Percentiles rank a stretch among this genome's conserved stretches.
These are phyloP conservation scores for Aaosphaeria pasadenensis DNA, from an alignment of 2,329 filamentous ascomycete species.

Conservation along the genomic window DNA sequence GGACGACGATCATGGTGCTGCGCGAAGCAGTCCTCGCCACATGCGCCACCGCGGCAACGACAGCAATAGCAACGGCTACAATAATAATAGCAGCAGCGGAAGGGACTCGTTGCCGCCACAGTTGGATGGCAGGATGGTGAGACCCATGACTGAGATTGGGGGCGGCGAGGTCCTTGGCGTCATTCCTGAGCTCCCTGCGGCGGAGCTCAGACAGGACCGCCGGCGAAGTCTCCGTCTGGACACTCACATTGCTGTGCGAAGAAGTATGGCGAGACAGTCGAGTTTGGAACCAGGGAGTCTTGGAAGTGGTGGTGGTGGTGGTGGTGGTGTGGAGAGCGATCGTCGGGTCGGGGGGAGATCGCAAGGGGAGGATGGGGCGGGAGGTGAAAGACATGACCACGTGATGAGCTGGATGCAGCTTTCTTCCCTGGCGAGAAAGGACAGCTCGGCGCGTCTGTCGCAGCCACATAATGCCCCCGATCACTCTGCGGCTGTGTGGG, in stretches of 20 bases:
- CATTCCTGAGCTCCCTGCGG: slow-evolving; percentile 15
- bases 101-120: slow-evolving; percentile 2
- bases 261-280: too few species aligned
- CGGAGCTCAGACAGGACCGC: neutral
- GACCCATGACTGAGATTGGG: slow-evolving; percentile 12
- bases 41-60: too few species aligned
- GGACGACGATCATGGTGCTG: too few species aligned
- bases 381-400: slow-evolving; percentile 5
- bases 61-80: too few species aligned
- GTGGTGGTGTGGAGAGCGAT: too few species aligned
- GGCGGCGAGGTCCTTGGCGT: slow-evolving; percentile 9
- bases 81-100: too few species aligned
- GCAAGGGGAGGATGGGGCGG: slow-evolving; percentile 1
- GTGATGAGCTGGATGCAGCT: slow-evolving; percentile 14
- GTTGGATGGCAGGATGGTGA: slow-evolving; percentile 11
- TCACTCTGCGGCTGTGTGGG: slow-evolving; percentile 2
- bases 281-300: neutral
- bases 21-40: too few species aligned
- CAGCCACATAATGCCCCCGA: slow-evolving; percentile 12
- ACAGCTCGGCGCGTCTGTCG: slow-evolving; percentile 8
- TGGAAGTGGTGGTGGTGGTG: neutral
- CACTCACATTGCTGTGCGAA: slow-evolving; percentile 2
- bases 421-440: slow-evolving; percentile 10
- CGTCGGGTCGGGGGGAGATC: neutral
- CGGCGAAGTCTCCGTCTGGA: neutral